Evolutionary conservation across 257 asterid genomes (phyloP).

Genomic region (Ilex aquifolium): DNA sequence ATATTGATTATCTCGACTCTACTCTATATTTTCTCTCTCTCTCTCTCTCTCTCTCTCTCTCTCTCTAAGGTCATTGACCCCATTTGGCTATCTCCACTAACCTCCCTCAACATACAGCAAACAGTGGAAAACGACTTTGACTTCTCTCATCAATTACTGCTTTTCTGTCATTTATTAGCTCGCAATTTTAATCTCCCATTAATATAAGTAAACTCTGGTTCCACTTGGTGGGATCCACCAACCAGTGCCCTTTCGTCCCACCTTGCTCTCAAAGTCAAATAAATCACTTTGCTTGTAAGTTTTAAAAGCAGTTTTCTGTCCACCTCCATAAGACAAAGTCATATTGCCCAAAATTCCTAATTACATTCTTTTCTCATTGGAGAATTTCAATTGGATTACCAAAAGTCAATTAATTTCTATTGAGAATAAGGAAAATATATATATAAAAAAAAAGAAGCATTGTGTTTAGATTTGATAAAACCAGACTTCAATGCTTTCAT

Average conservation of each 20-base stretch:
- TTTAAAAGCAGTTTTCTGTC: slow-evolving; percentile 39
- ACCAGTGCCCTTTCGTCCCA: slow-evolving; percentile 14
- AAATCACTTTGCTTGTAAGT: slow-evolving; percentile 36
- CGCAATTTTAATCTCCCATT: no score
- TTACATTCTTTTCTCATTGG: no score
- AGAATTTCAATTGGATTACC: no score
- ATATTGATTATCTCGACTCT: slow-evolving; percentile 29
- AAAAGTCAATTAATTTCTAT: no score
- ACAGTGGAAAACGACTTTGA: slow-evolving; percentile 43
- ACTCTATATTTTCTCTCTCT: slow-evolving; percentile 28
- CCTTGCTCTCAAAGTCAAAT: slow-evolving; percentile 40
- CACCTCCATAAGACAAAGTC: slow-evolving; percentile 7
- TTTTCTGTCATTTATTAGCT: no score
- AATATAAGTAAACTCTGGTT: no score
- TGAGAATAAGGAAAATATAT: no score
- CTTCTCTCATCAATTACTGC: slow-evolving; percentile 14
- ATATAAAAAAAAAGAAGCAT: no score
- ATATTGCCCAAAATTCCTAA: neutral
- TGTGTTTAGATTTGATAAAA: no score
- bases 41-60: slow-evolving; percentile 23
- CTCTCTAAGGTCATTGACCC: slow-evolving; percentile 39
- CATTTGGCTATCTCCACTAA: neutral
- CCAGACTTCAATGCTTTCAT: no score
- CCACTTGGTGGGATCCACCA: slow-evolving; percentile 32
- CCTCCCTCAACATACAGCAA: slow-evolving; percentile 14